phyloP scores from a whole-genome alignment of 805 yeast genomes.

The Yarrowia sp. region DNA sequence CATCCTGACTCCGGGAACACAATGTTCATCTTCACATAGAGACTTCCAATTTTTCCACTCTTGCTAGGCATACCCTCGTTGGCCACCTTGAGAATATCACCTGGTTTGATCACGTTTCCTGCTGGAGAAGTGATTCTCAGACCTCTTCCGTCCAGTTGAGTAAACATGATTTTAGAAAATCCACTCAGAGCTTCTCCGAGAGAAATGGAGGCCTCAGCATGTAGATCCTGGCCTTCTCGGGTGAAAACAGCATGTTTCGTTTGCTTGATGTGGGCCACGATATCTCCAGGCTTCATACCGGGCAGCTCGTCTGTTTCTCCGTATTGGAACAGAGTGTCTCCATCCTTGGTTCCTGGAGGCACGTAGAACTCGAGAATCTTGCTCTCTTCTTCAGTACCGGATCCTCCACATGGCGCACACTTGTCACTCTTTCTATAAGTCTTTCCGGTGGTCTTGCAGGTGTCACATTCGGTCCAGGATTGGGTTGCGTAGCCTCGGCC shows the following conservation, averaged over 20 bases:
- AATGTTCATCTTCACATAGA: conserved; percentile 65
- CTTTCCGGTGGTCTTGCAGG: conserved; percentile 70
- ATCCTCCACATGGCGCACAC: conserved; percentile 75
- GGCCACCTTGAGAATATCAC: conserved; percentile 58
- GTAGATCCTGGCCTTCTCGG: conserved; percentile 62
- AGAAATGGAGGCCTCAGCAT: conserved; percentile 56
- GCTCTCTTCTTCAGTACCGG: conserved; percentile 56
- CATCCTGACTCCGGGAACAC: conserved; percentile 84
- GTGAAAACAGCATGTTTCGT: conserved; percentile 49
- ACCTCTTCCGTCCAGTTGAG: conserved; percentile 77
- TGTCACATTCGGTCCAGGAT: conserved; percentile 56
- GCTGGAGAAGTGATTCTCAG: conserved; percentile 60
- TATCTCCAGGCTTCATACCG: conserved; percentile 74
- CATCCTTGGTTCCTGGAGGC: conserved; percentile 62
- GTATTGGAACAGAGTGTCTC: conserved; percentile 56
- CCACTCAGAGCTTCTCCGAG: conserved; percentile 85
- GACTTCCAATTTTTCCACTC: conserved; percentile 51
- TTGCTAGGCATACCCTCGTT: conserved; percentile 83
- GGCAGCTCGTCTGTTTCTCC: conserved; percentile 76
- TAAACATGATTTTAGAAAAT: conserved; percentile 57
- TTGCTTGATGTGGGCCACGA: conserved; percentile 58
- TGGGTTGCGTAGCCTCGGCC: conserved; percentile 75
- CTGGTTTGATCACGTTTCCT: conserved; percentile 81
- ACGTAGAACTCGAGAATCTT: conserved; percentile 74
- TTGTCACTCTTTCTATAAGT: conserved; percentile 59